Conservation (phyloP, 164 flowering plant species). For the Vitis amurensis region DNA sequence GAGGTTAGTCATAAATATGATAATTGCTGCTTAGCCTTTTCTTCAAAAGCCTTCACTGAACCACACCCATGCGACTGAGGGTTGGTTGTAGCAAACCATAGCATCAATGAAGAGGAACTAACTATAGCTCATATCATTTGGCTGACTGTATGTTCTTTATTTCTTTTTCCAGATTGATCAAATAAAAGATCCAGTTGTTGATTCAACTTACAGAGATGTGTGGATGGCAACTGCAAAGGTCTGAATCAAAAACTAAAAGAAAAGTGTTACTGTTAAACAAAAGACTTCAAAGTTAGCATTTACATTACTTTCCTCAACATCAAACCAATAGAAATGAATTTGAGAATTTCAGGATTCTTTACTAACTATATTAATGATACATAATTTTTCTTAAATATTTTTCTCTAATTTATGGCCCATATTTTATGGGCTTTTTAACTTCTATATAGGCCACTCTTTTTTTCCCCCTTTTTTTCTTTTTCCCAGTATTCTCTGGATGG, state of each 20-base stretch:
- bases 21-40: neutral
- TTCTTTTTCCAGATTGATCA: slow-evolving; percentile 40
- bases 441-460: neutral
- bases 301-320: neutral
- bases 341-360: neutral
- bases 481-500: neutral
- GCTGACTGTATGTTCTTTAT: neutral
- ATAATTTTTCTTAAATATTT: neutral
- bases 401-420: neutral
- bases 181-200: slow-evolving; percentile 78
- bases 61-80: neutral
- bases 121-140: neutral
- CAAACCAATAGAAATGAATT: neutral
- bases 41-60: neutral
- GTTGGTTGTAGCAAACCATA: neutral
- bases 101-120: neutral
- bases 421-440: neutral
- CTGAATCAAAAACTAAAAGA: slow-evolving; percentile 2
- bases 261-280: neutral
- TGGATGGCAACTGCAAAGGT: slow-evolving; percentile 99
- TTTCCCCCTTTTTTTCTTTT: neutral
- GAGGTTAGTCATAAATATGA: slow-evolving; percentile 48
- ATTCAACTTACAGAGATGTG: slow-evolving; percentile 78
- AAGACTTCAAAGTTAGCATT: neutral
- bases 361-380: neutral